Evolutionary conservation across 2,329 filamentous ascomycete species (phyloP), one percentile per base, ranked within the genome.

Genomic region (Conoideocrella luteorostrata): DNA sequence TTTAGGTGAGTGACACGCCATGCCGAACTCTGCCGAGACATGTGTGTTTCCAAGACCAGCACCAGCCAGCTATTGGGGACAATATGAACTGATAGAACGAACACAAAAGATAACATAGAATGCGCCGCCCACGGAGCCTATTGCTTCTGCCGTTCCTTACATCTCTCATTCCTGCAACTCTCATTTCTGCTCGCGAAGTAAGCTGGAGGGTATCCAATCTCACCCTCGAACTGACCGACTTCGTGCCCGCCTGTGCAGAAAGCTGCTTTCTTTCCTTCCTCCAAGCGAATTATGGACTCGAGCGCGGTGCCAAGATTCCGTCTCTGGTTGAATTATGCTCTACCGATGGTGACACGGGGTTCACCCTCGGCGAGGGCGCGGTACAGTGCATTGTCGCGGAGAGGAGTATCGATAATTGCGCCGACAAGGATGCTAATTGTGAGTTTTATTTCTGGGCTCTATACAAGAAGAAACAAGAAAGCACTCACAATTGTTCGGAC

Each of bases 351-450:
- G 63, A 60, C 11, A 74, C 74, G 23, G 82, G 80, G 9, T 83
- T 80, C 53, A 88, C 85, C 2, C 56, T 88, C 38, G 84, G 82
- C n/a, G 85, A 88, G 63, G 84, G 74, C 10, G 82, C 79, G 4
- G 63, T 87, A 49, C 76, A 82, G 55, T 89, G 85, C 59, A 72
- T 86, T 26, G 67, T 75, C 7, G 76, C 76, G 7, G 73, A 77
- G 55, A 63, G 58, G 44, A 61, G 61, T 28, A 54, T 71, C 35
- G 72, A 72, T 3, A 64, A 62, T 12, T 89, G 85, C 59, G 59
- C 65, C 4, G 64, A 67, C 3, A 54, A 62, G 10, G 71, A 76
- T 24, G 59, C 57, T 4, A 56, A 45, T 44, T 54, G 64, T 67
- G 53, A 47, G 64, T 54, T 18, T 11, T 11, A 20, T 15, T 7